A percentile compares a stretch with the other conserved stretches of the same genome.
phyloP scores from a whole-genome alignment of 768 basidiomycete genomes.

The Kwoniella newhampshirensis region DNA sequence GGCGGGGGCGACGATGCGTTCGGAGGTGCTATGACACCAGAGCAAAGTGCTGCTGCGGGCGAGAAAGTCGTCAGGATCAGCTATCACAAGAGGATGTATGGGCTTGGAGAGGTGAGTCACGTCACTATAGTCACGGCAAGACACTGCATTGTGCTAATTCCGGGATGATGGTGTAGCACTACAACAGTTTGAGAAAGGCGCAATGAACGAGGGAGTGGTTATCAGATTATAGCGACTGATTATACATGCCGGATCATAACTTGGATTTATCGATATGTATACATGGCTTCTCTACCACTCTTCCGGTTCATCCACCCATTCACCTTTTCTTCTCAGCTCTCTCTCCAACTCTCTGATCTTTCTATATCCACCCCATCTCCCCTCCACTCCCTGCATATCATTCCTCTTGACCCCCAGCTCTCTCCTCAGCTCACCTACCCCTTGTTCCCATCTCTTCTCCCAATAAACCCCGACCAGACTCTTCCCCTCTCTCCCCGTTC shows the following conservation, averaged over 20 bases:
- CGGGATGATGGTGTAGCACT: slow-evolving; percentile 14
- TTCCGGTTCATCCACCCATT: slow-evolving; percentile 50
- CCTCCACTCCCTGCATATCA: slow-evolving; percentile 67
- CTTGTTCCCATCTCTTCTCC: slow-evolving; percentile 89
- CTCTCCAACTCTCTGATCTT: slow-evolving; percentile 65
- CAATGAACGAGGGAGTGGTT: no score
- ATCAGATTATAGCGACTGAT: no score
- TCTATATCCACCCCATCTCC: slow-evolving; percentile 65
- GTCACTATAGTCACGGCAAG: no score
- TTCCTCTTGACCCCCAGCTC: slow-evolving; percentile 68
- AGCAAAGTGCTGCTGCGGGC: slow-evolving; percentile 51
- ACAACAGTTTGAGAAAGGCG: slow-evolving; percentile 29
- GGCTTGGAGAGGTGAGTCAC: slow-evolving; percentile 80
- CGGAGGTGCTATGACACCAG: slow-evolving; percentile 46
- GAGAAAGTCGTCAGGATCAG: slow-evolving; percentile 67
- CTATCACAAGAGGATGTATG: slow-evolving; percentile 92
- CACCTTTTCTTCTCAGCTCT: slow-evolving; percentile 55
- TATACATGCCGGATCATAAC: no score
- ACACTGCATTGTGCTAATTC: neutral
- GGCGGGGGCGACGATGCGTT: slow-evolving; percentile 57
- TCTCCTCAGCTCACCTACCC: slow-evolving; percentile 74
- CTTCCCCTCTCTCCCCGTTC: slow-evolving; percentile 70
- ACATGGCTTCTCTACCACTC: slow-evolving; percentile 42
- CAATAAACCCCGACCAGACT: slow-evolving; percentile 89
- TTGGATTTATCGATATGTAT: no score